Evolutionary conservation across 768 basidiomycete genomes (phyloP).

Genomic region (Leccinum broughii): DNA sequence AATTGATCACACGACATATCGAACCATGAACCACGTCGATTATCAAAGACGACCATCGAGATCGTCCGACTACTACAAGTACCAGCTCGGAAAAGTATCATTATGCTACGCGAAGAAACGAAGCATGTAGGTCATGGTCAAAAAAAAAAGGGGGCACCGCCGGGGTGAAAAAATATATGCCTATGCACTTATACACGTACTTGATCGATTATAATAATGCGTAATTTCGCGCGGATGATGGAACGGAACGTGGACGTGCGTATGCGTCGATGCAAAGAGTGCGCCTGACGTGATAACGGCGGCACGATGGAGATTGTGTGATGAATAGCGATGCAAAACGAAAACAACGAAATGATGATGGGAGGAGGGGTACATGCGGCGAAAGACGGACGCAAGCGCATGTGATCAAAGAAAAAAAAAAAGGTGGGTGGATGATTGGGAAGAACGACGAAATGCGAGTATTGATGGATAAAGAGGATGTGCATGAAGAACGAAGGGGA

Average conservation of each 20-base stretch:
- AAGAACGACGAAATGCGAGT: slow-evolving; percentile 13
- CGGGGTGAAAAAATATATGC: slow-evolving; percentile 16
- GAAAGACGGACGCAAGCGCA: slow-evolving; percentile 14
- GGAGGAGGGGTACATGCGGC: not conserved
- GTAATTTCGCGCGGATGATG: slow-evolving; percentile 15
- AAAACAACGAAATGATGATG: slow-evolving; percentile 10
- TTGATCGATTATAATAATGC: slow-evolving; percentile 33
- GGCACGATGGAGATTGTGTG: slow-evolving; percentile 8
- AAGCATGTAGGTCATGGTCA: slow-evolving; percentile 15
- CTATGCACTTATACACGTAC: slow-evolving; percentile 30
- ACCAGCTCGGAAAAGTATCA: slow-evolving; percentile 14
- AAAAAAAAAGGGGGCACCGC: slow-evolving; percentile 10
- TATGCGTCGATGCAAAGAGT: slow-evolving; percentile 18
- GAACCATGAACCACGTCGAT: slow-evolving; percentile 5
- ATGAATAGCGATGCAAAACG: slow-evolving; percentile 27
- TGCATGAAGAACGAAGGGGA: not conserved
- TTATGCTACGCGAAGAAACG: slow-evolving; percentile 12
- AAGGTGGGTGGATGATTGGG: slow-evolving; percentile 3
- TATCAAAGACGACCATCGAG: slow-evolving; percentile 21
- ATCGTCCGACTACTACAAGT: slow-evolving; percentile 5
- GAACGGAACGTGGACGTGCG: slow-evolving; percentile 7
- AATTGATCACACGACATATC: not conserved
- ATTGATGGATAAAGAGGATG: slow-evolving; percentile 13
- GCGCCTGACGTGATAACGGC: slow-evolving; percentile 11
- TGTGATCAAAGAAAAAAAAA: not conserved